These are phyloP conservation scores for Monilinia aucupariae DNA, from an alignment of 2,329 filamentous ascomycete species.

Conservation along the genomic window DNA sequence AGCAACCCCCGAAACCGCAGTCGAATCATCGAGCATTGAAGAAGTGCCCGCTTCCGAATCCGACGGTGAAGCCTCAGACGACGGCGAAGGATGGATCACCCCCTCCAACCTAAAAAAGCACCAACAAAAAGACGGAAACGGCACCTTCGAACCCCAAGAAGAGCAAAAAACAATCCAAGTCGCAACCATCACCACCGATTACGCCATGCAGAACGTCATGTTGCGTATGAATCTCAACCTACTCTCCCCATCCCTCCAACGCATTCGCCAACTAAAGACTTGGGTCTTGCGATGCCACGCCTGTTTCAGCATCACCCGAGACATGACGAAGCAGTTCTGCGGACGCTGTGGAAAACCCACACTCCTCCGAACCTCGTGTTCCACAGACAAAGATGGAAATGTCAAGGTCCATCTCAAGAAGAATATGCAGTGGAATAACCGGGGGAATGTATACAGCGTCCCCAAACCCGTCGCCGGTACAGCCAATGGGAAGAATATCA, in stretches of 20 bases:
- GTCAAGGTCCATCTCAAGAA: constrained; percentile 85
- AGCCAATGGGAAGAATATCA: constrained; percentile 64
- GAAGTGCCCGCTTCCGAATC: constrained; percentile 27
- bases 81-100: constrained; percentile 84
- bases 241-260: constrained; percentile 69
- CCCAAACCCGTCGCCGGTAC: constrained; percentile 83
- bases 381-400: constrained; percentile 71
- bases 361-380: constrained; percentile 77
- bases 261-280: constrained; percentile 79
- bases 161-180: constrained; percentile 68
- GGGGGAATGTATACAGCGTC: constrained; percentile 86
- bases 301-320: constrained; percentile 78
- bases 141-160: constrained; percentile 43
- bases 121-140: constrained; percentile 59
- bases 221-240: constrained; percentile 92
- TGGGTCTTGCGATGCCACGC: constrained; percentile 91
- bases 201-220: constrained; percentile 95
- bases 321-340: constrained; percentile 89
- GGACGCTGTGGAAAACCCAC: constrained; percentile 83
- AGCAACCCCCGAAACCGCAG: background rate
- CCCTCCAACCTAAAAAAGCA: constrained; percentile 85
- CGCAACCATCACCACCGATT: constrained; percentile 91
- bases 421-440: constrained; percentile 94
- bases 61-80: constrained; percentile 41
- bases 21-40: constrained; percentile 21